Percentiles rank a stretch among this genome's conserved stretches.
phyloP scores from a whole-genome alignment of 305 asterid genomes.

The Fraxinus floribunda region DNA sequence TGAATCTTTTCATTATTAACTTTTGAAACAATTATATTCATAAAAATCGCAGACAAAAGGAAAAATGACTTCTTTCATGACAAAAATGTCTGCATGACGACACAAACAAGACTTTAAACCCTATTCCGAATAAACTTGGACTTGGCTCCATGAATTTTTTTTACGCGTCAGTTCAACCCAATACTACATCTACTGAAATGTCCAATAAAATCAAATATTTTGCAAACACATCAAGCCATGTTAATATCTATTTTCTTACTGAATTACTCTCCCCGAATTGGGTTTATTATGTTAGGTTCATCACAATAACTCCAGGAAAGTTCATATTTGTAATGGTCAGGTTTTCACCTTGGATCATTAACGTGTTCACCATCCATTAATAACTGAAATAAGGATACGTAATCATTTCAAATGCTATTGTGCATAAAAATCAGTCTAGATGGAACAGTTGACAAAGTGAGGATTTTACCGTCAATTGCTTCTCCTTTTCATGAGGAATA shows the following conservation, averaged over 20 bases:
- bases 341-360: not conserved
- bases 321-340: not conserved
- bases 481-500: constrained; percentile 83
- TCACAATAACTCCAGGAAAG: not conserved
- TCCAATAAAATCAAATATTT: not conserved
- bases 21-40: not conserved
- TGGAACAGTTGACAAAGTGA: not conserved
- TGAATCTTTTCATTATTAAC: not conserved
- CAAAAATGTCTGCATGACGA: not conserved
- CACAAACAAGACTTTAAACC: not conserved
- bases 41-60: not conserved
- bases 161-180: not conserved
- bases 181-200: not conserved
- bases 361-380: not conserved
- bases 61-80: not conserved
- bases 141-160: not conserved
- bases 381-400: not conserved
- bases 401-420: not conserved
- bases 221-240: not conserved
- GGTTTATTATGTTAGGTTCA: not conserved
- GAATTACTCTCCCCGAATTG: not conserved
- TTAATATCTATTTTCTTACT: not conserved
- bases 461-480: constrained; percentile 60
- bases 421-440: not conserved
- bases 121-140: not conserved